These are phyloP conservation scores for Verticillium tricorpus DNA, from an alignment of 2,329 filamentous ascomycete species.

Conservation along the genomic window DNA sequence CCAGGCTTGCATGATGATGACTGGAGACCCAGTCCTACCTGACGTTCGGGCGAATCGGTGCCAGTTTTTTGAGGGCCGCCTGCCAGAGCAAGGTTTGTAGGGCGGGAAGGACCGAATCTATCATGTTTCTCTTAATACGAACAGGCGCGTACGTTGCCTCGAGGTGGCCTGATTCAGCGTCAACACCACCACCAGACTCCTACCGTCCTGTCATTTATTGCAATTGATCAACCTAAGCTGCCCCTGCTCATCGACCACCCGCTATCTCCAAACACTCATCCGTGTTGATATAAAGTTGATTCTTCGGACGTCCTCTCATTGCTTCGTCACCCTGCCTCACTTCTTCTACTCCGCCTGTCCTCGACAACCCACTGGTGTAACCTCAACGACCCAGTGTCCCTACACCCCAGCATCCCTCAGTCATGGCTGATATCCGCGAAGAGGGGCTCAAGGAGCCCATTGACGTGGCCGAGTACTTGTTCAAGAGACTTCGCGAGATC, in stretches of 20 bases:
- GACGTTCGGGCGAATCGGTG: neutral
- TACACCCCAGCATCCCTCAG: neutral
- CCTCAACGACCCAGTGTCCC: neutral
- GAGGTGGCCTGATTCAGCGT: neutral
- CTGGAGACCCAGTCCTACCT: neutral
- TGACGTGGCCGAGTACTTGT: constrained; percentile 65
- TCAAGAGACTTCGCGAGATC: constrained; percentile 58
- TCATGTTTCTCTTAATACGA: neutral
- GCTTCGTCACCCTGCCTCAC: neutral
- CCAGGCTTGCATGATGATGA: neutral
- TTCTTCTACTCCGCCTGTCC: neutral
- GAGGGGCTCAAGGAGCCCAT: constrained; percentile 42
- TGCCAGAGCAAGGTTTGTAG: neutral
- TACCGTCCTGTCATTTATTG: neutral
- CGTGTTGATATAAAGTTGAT: neutral
- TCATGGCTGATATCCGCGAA: constrained; percentile 33
- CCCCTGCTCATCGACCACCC: neutral
- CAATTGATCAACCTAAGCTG: neutral
- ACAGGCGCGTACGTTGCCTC: neutral
- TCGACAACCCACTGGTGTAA: neutral
- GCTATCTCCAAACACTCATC: neutral
- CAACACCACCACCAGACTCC: neutral
- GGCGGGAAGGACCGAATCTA: neutral
- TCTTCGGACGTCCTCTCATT: neutral
- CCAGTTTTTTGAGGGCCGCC: neutral